Conservation (phyloP, 2,329 filamentous ascomycete genomes). For the Ascochyta pisi region DNA sequence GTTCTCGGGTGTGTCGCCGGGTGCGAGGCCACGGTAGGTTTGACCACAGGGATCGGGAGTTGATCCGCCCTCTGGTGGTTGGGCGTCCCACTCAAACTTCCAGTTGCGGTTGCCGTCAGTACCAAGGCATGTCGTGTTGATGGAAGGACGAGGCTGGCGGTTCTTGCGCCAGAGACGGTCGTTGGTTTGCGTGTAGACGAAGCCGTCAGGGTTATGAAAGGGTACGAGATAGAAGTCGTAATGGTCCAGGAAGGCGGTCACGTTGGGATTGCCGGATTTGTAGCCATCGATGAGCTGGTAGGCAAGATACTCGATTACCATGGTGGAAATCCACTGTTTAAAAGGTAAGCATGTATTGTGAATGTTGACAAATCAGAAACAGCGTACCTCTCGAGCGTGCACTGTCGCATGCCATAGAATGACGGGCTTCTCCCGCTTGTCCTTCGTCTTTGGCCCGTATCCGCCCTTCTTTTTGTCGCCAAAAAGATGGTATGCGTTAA, state of each 20-base stretch:
- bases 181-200: slow-evolving; percentile 44
- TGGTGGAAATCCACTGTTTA: slow-evolving; percentile 18
- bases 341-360: neutral
- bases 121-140: slow-evolving; percentile 38
- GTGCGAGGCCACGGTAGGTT: slow-evolving; percentile 41
- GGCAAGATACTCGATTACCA: slow-evolving; percentile 42
- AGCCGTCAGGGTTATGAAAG: slow-evolving; percentile 44
- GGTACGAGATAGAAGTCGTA: slow-evolving; percentile 46
- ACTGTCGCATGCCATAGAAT: slow-evolving; percentile 45
- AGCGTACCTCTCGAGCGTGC: slow-evolving; percentile 50
- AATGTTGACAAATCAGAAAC: neutral
- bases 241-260: slow-evolving; percentile 39
- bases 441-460: slow-evolving; percentile 9
- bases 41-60: slow-evolving; percentile 42
- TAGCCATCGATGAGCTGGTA: slow-evolving; percentile 41
- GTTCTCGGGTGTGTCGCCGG: slow-evolving; percentile 42
- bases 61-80: slow-evolving; percentile 33
- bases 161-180: slow-evolving; percentile 48
- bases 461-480: slow-evolving; percentile 30
- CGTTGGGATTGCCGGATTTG: slow-evolving; percentile 29
- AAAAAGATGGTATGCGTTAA: slow-evolving; percentile 38
- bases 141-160: slow-evolving; percentile 38
- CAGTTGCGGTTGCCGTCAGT: slow-evolving; percentile 48
- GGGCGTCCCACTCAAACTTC: slow-evolving; percentile 41
- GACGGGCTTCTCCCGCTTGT: slow-evolving; percentile 32